phyloP scores from a whole-genome alignment of 768 basidiomycete species.

The Kwoniella europaea region DNA sequence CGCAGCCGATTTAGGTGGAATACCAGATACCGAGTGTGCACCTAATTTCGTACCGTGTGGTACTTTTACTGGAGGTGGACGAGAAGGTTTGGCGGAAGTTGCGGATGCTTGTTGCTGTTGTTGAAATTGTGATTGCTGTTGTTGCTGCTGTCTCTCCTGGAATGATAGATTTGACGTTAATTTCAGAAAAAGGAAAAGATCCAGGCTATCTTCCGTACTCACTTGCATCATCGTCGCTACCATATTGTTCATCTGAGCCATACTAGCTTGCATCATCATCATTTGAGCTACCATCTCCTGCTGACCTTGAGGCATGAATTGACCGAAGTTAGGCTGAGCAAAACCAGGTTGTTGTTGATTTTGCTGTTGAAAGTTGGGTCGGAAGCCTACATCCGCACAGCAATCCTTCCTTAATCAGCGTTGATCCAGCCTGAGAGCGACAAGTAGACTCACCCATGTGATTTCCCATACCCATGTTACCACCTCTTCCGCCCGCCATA shows the following conservation, averaged over 20 bases:
- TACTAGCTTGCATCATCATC: conserved; percentile 85
- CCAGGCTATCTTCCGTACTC: conserved; percentile 7
- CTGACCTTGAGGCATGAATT: conserved; percentile 45
- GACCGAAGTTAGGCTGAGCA: conserved; percentile 39
- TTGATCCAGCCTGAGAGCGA: not conserved
- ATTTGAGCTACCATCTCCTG: conserved; percentile 82
- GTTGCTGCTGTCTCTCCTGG: conserved; percentile 10
- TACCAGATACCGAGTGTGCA: conserved; percentile 45
- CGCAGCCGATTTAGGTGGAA: conserved; percentile 35
- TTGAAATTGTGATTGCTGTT: conserved; percentile 4
- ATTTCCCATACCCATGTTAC: conserved; percentile 11
- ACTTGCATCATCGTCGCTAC: conserved; percentile 48
- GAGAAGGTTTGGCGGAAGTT: conserved; percentile 27
- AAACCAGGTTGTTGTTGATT: conserved; percentile 19
- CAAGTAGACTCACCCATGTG: conserved; percentile 27
- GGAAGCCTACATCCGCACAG: conserved; percentile 29
- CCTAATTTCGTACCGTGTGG: conserved; percentile 52
- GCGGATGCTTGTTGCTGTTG: conserved; percentile 32
- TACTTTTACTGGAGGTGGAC: conserved; percentile 37
- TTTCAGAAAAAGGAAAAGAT: not conserved
- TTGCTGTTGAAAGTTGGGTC: conserved; percentile 33
- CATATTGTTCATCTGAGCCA: conserved; percentile 63
- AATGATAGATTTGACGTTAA: no score
- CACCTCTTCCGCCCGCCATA: conserved; percentile 18
- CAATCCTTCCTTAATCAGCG: no score